These are phyloP conservation scores for Ligustrum vulgare DNA, from an alignment of 257 asterid genomes.

Conservation along the genomic window DNA sequence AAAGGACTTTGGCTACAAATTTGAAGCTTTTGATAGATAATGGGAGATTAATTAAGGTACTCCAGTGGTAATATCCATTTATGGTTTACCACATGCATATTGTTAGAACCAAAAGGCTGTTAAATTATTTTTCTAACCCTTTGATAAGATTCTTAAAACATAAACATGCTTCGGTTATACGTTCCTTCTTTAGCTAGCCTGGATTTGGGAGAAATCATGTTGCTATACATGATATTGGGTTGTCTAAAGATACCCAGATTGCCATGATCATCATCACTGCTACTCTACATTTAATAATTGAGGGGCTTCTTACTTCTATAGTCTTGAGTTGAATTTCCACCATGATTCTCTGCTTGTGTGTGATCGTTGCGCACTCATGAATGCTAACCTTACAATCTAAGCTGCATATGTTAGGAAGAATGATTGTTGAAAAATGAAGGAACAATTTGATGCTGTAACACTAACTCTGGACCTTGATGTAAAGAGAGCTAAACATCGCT, in stretches of 20 bases:
- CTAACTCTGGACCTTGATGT: not conserved
- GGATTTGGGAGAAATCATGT: not conserved
- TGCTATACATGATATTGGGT: not conserved
- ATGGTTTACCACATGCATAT: not conserved
- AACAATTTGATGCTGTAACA: not conserved
- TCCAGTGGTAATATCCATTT: not conserved
- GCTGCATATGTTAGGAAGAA: not conserved
- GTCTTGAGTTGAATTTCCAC: not conserved
- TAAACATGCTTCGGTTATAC: not conserved
- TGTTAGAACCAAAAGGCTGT: not conserved
- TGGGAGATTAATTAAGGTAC: conserved; percentile 77
- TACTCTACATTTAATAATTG: not conserved
- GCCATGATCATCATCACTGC: not conserved
- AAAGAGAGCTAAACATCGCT: too few relatives aligned
- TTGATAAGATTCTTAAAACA: not conserved
- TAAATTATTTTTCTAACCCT: not conserved
- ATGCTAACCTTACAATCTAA: not conserved
- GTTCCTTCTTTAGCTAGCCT: not conserved
- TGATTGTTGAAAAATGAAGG: not conserved
- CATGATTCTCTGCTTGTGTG: not conserved
- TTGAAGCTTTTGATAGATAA: conserved; percentile 74
- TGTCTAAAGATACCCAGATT: not conserved
- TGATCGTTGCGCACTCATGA: not conserved
- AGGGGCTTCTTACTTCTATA: not conserved
- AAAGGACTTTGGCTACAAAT: conserved; percentile 54